Percentiles rank a stretch among this genome's conserved stretches.
Conservation (phyloP, 805 yeast genomes). For the Yarrowia sp. region DNA sequence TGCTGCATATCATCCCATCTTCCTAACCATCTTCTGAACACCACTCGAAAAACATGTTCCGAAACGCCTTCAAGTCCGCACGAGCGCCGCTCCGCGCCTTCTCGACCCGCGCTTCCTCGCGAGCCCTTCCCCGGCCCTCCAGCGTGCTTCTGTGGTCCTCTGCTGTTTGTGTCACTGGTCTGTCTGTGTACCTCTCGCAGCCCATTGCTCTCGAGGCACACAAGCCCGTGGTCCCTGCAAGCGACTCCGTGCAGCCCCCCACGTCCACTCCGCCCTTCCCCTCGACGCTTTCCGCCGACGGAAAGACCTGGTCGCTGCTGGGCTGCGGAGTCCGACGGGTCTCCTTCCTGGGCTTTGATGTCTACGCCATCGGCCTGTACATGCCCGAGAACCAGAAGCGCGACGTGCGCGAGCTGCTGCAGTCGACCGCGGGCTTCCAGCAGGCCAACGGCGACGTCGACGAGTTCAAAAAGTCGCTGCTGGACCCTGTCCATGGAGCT, state of each 20-base stretch:
- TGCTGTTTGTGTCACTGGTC: neutral
- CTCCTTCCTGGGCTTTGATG: conserved; percentile 76
- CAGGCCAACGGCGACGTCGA: conserved; percentile 5
- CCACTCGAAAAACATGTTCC: neutral
- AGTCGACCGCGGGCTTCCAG: conserved; percentile 16
- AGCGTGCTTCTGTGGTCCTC: neutral
- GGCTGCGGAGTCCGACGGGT: conserved; percentile 85
- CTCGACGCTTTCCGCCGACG: conserved; percentile 34
- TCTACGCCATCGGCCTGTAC: conserved; percentile 84
- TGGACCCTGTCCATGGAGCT: conserved; percentile 53
- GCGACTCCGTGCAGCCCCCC: conserved; percentile 36
- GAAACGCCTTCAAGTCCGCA: neutral
- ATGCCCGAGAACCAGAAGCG: conserved; percentile 56
- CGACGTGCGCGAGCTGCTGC: conserved; percentile 33
- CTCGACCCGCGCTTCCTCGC: neutral
- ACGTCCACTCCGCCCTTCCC: conserved; percentile 41
- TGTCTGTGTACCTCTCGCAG: neutral
- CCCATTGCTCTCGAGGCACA: neutral
- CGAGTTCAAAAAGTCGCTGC: conserved; percentile 30
- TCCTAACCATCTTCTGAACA: neutral
- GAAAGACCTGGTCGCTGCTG: conserved; percentile 50
- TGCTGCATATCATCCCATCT: conserved; percentile 3
- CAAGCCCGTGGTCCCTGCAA: neutral
- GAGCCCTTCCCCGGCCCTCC: conserved; percentile 7
- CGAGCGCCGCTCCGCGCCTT: neutral